Evolutionary conservation across 2,329 filamentous ascomycete genomes (phyloP).

Genomic region (Elsinoe arachidis): DNA sequence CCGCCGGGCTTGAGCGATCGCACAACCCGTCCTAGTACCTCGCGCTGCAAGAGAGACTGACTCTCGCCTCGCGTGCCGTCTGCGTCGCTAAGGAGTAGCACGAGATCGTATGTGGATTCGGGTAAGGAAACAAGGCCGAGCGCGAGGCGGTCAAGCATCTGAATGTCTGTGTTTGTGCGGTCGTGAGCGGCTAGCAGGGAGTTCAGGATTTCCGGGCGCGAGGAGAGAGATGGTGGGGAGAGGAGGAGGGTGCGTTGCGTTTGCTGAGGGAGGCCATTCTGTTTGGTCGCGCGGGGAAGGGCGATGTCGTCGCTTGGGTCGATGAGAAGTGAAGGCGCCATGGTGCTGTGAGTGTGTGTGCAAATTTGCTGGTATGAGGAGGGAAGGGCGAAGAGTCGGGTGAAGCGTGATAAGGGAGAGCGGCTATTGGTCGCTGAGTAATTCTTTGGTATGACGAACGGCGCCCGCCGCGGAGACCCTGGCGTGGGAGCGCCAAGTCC

Average conservation of each 20-base stretch:
- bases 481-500: not conserved
- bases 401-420: not conserved
- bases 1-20: constrained; percentile 62
- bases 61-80: constrained; percentile 60
- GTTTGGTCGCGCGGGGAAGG: constrained; percentile 17
- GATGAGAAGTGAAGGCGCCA: constrained; percentile 33
- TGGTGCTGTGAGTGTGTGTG: constrained; percentile 16
- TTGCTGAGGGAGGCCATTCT: constrained; percentile 19
- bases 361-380: not conserved
- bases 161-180: constrained; percentile 71
- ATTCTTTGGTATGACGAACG: not conserved
- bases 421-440: constrained; percentile 4
- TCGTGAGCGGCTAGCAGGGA: constrained; percentile 64
- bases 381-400: not conserved
- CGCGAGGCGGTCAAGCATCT: constrained; percentile 93
- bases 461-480: not conserved
- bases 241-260: constrained; percentile 65
- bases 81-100: constrained; percentile 74
- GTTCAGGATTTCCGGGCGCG: constrained; percentile 70
- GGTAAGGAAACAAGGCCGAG: constrained; percentile 73
- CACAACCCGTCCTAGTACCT: constrained; percentile 62
- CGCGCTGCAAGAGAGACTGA: constrained; percentile 54
- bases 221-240: constrained; percentile 80
- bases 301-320: constrained; percentile 31
- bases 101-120: constrained; percentile 66